A percentile compares a stretch with the other conserved stretches of the same genome.
Evolutionary conservation across 306 rosid species (phyloP).

Genomic region (Comarum palustre): DNA sequence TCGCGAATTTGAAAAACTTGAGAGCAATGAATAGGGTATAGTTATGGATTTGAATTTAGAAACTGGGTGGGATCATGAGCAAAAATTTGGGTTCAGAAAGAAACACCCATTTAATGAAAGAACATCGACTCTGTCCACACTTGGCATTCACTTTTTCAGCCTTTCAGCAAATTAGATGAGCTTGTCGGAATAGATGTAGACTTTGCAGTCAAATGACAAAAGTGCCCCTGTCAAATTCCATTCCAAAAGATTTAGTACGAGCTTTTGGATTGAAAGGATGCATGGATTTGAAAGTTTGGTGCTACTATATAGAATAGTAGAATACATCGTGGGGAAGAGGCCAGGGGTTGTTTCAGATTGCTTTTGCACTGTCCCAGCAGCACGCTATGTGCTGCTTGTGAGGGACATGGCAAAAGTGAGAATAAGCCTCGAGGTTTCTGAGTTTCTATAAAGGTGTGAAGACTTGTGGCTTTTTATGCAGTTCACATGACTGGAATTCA

Average conservation of each 20-base stretch:
- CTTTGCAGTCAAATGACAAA: not conserved
- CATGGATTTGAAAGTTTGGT: constrained; percentile 1
- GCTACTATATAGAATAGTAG: not conserved
- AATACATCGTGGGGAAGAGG: not conserved
- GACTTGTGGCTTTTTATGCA: constrained; percentile 1
- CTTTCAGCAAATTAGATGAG: not conserved
- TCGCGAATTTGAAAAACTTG: not conserved
- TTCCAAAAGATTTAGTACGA: not conserved
- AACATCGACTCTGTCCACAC: not conserved
- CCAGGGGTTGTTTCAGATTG: constrained; percentile 1
- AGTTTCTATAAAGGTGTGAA: not conserved
- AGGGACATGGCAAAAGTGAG: constrained; percentile 4
- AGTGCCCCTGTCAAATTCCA: constrained; percentile 2
- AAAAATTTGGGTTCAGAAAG: not conserved
- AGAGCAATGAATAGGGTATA: not conserved
- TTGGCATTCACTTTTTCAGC: constrained; percentile 8
- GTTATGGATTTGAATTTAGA: not conserved
- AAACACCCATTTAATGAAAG: constrained; percentile 3
- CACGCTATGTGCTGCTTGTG: not conserved
- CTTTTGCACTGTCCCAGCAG: constrained; percentile 14
- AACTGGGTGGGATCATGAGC: not conserved
- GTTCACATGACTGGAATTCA: constrained; percentile 3
- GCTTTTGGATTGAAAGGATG: constrained; percentile 4
- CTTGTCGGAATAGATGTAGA: not conserved
- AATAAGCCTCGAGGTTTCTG: constrained; percentile 16